Conservation (phyloP, 169 alveolate species). For the Eimeria sp. region DNA sequence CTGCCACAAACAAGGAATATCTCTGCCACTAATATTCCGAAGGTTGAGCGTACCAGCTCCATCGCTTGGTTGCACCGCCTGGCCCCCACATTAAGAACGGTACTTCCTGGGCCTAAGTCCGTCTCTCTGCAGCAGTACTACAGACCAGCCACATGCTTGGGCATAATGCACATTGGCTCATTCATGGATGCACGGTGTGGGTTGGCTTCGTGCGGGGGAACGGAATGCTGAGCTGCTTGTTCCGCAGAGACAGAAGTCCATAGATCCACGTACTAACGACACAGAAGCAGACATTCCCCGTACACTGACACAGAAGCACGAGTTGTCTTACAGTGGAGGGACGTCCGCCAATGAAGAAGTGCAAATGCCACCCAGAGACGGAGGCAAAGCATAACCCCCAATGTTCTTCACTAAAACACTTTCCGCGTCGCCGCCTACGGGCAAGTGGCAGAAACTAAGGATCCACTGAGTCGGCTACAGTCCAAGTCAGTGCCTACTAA, state of each 20-base stretch:
- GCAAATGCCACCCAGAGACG: slow-evolving; percentile 76
- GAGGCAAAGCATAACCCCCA: slow-evolving; percentile 66
- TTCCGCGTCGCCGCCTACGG: slow-evolving; percentile 62
- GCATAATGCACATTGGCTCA: not conserved
- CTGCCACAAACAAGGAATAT: not conserved
- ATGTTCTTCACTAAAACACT: slow-evolving; percentile 24
- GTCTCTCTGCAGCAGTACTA: slow-evolving; percentile 34
- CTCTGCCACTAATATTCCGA: not conserved
- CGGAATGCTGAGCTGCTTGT: not conserved
- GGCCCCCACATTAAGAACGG: slow-evolving; percentile 50
- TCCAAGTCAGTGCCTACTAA: not conserved
- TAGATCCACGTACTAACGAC: not conserved
- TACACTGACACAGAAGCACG: not conserved
- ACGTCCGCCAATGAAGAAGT: slow-evolving; percentile 51
- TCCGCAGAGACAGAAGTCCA: not conserved
- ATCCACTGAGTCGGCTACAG: not conserved
- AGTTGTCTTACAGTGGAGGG: slow-evolving; percentile 40
- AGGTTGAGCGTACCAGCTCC: slow-evolving; percentile 20
- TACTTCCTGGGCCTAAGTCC: slow-evolving; percentile 69
- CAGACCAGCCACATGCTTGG: not conserved
- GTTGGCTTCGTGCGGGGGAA: not conserved
- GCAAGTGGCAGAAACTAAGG: not conserved
- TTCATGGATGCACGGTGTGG: not conserved
- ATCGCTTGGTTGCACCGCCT: slow-evolving; percentile 68
- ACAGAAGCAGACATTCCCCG: not conserved